These are phyloP conservation scores for Nitzschia palea DNA, from an alignment of 108 stramenopile species.

Conservation along the genomic window DNA sequence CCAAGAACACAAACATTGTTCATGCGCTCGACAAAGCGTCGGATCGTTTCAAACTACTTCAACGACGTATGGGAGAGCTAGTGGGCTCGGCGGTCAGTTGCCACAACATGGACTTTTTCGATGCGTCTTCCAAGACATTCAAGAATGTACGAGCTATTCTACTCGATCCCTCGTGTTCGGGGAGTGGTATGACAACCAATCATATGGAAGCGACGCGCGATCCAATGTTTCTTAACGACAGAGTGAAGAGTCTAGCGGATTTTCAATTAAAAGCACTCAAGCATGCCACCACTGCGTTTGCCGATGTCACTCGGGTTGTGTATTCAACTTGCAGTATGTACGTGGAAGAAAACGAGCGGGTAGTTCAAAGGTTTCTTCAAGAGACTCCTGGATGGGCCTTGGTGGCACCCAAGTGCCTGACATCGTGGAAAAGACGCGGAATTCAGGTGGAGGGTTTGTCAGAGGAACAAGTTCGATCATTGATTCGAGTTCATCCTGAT, in stretches of 20 bases:
- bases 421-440: conserved; percentile 87
- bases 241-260: conserved; percentile 73
- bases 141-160: conserved; percentile 81
- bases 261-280: conserved; percentile 90
- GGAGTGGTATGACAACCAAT: conserved; percentile 84
- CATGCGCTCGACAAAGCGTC: conserved; percentile 91
- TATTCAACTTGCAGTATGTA: conserved; percentile 99
- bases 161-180: conserved; percentile 98
- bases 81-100: conserved; percentile 28
- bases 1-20: conserved; percentile 35
- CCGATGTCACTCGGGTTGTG: conserved; percentile 86
- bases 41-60: conserved; percentile 71
- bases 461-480: conserved; percentile 58
- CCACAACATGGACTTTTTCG: conserved; percentile 85
- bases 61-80: conserved; percentile 60
- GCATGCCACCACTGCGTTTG: conserved; percentile 87
- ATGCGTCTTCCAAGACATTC: conserved; percentile 32
- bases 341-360: conserved; percentile 93
- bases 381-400: conserved; percentile 47
- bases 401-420: conserved; percentile 70
- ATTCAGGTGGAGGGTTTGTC: conserved; percentile 64
- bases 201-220: conserved; percentile 23
- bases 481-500: conserved; percentile 86
- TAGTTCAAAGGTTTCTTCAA: conserved; percentile 63
- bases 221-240: conserved; percentile 27